Evolutionary conservation across 2,329 filamentous ascomycete genomes (phyloP).

Genomic region (Talaromyces sp.): DNA sequence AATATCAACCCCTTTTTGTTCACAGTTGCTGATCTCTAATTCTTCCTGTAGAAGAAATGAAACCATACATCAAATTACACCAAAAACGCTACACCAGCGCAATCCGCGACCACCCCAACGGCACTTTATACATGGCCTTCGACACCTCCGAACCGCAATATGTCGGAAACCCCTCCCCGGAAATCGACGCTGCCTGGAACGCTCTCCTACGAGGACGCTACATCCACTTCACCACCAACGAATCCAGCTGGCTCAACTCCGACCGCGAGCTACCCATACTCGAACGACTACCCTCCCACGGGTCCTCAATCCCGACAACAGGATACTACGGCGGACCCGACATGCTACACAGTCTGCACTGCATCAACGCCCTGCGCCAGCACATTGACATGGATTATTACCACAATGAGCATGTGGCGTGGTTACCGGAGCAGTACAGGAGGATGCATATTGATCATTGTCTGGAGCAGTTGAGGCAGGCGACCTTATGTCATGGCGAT

Average conservation of each 20-base stretch:
- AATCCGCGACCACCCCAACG: constrained; percentile 12
- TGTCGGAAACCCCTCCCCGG: constrained; percentile 1
- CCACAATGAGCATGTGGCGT: constrained; percentile 12
- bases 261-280: not conserved
- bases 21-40: not conserved
- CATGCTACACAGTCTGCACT: constrained; percentile 21
- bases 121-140: constrained; percentile 16
- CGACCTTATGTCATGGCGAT: constrained; percentile 19
- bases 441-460: constrained; percentile 21
- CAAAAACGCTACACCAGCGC: constrained; percentile 10
- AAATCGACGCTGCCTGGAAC: constrained; percentile 15
- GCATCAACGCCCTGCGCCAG: constrained; percentile 19
- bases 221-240: constrained; percentile 12
- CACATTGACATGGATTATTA: constrained; percentile 21
- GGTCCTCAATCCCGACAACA: constrained; percentile 10
- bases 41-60: not conserved
- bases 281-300: not conserved
- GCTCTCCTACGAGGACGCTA: constrained; percentile 7
- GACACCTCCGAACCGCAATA: constrained; percentile 10
- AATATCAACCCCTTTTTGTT: not conserved
- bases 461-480: constrained; percentile 20
- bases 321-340: constrained; percentile 20
- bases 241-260: constrained; percentile 11
- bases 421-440: constrained; percentile 17
- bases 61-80: constrained; percentile 14